These are phyloP conservation scores for Botrytis paeoniae DNA, from an alignment of 2,329 filamentous ascomycete genomes.

Conservation along the genomic window DNA sequence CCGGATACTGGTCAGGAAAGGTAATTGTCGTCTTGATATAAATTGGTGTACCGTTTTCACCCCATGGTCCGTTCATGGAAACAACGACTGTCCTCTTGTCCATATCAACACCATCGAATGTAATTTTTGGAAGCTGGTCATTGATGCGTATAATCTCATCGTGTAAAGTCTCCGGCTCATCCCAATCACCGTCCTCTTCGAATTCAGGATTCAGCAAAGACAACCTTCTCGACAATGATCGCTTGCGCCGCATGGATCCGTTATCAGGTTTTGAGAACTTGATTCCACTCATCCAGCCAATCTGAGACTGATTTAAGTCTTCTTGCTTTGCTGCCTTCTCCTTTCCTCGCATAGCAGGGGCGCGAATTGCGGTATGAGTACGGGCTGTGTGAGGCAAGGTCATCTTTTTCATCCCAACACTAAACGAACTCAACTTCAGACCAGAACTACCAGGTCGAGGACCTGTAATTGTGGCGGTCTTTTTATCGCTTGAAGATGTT, in stretches of 20 bases:
- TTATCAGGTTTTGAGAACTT: constrained; percentile 49
- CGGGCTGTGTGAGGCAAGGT: constrained; percentile 39
- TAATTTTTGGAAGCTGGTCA: constrained; percentile 60
- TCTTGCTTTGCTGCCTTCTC: constrained; percentile 33
- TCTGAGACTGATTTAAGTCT: constrained; percentile 52
- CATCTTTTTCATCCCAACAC: constrained; percentile 42
- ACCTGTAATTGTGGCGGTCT: constrained; percentile 60
- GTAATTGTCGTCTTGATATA: constrained; percentile 61
- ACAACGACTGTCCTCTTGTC: constrained; percentile 56
- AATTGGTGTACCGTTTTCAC: constrained; percentile 52
- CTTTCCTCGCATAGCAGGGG: constrained; percentile 37
- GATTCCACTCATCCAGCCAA: constrained; percentile 69
- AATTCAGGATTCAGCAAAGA: constrained; percentile 37
- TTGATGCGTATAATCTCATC: constrained; percentile 63
- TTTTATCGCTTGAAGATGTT: constrained; percentile 55
- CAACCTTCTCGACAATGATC: constrained; percentile 31
- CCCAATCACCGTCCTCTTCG: constrained; percentile 49
- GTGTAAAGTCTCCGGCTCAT: constrained; percentile 56
- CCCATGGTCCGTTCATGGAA: constrained; percentile 66
- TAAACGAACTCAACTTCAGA: constrained; percentile 36
- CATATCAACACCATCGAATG: constrained; percentile 63
- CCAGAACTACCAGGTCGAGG: constrained; percentile 48
- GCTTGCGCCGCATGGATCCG: constrained; percentile 24
- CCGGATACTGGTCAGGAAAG: constrained; percentile 59
- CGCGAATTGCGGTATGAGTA: constrained; percentile 30